Evolutionary conservation across 768 basidiomycete genomes (phyloP).

Genomic region (Pseudohyphozyma bogoriensis): DNA sequence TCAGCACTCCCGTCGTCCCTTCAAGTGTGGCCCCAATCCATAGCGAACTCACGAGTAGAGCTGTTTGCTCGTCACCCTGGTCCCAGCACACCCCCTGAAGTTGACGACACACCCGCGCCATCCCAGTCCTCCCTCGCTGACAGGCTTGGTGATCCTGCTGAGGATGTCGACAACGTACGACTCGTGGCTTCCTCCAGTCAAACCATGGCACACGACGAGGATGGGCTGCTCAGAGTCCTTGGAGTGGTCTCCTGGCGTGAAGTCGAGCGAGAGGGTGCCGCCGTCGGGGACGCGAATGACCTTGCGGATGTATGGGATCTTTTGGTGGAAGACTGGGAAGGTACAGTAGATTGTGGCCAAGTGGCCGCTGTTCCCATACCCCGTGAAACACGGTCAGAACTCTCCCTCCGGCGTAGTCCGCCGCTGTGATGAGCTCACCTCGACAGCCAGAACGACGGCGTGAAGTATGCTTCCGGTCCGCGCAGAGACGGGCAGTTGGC

Average conservation of each 20-base stretch:
- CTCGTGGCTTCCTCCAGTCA: slow-evolving; percentile 49
- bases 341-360: slow-evolving; percentile 21
- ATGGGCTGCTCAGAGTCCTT: slow-evolving; percentile 40
- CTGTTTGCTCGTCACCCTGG: slow-evolving; percentile 68
- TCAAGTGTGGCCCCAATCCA: background rate
- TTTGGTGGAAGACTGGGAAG: slow-evolving; percentile 6
- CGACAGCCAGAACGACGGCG: slow-evolving; percentile 13
- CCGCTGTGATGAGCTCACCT: background rate
- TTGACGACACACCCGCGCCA: slow-evolving; percentile 85
- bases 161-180: slow-evolving; percentile 77
- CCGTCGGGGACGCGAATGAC: slow-evolving; percentile 42
- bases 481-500: slow-evolving; percentile 5
- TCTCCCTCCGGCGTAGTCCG: background rate
- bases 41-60: slow-evolving; percentile 44
- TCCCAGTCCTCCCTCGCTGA: slow-evolving; percentile 67
- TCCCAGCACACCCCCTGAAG: slow-evolving; percentile 86
- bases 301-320: slow-evolving; percentile 37
- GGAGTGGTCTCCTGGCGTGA: slow-evolving; percentile 31
- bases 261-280: slow-evolving; percentile 41
- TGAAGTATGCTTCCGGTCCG: slow-evolving; percentile 11
- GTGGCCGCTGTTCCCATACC: slow-evolving; percentile 6
- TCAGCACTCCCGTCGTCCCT: background rate
- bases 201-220: slow-evolving; percentile 41
- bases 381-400: background rate
- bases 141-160: slow-evolving; percentile 57